Conservation (phyloP, 2,329 filamentous ascomycete species). For the Xylariomycetidae sp. region DNA sequence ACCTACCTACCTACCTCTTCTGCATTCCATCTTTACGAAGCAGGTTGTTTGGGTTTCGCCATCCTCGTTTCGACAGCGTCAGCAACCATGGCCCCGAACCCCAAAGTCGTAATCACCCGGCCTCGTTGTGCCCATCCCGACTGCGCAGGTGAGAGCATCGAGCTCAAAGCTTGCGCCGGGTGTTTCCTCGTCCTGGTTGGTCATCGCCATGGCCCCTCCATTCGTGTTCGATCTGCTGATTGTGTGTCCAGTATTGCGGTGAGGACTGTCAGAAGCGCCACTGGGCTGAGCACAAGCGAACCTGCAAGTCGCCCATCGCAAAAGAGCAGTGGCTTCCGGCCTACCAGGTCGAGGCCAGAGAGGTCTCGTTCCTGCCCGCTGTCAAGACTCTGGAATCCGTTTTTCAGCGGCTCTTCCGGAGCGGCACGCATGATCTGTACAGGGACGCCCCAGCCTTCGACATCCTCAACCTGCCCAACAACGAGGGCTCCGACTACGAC, state of each 20-base stretch:
- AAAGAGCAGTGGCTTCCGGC: conserved; percentile 5
- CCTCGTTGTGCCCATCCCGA: too few relatives aligned
- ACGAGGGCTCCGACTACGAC: conserved; percentile 2
- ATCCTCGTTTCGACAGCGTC: too few relatives aligned
- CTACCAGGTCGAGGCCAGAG: conserved; percentile 3
- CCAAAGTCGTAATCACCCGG: too few relatives aligned
- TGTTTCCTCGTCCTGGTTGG: too few relatives aligned
- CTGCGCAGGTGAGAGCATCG: too few relatives aligned
- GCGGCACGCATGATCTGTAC: background rate
- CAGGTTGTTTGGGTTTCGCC: too few relatives aligned
- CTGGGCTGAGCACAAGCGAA: conserved; percentile 8
- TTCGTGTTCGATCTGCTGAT: too few relatives aligned
- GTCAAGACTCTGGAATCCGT: background rate
- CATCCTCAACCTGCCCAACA: conserved; percentile 1
- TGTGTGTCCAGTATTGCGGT: conserved; percentile 9
- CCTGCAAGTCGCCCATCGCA: conserved; percentile 4
- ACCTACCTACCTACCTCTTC: too few relatives aligned
- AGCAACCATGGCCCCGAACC: too few relatives aligned
- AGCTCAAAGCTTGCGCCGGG: too few relatives aligned
- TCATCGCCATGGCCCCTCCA: too few relatives aligned
- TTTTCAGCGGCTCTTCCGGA: background rate
- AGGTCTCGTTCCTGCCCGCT: background rate
- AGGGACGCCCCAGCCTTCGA: conserved; percentile 7
- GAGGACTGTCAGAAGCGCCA: conserved; percentile 5
- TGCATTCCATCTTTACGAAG: too few relatives aligned